A percentile compares a stretch with the other conserved stretches of the same genome.
Conservation (phyloP, 257 asterid species). For the Solanum ossicruentum region DNA sequence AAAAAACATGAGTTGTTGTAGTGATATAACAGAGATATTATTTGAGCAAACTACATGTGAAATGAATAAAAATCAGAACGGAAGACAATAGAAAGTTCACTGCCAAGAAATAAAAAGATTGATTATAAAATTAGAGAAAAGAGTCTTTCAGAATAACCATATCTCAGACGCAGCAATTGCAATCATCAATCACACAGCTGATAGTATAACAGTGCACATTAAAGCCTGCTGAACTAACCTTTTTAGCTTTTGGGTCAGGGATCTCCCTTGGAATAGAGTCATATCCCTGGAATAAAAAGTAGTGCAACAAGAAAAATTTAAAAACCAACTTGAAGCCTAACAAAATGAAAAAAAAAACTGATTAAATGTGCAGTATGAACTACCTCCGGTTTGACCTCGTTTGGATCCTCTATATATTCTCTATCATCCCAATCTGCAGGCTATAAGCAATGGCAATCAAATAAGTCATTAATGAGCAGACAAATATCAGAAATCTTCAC, state of each 20-base stretch:
- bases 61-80: not conserved
- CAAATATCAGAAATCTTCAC: not conserved
- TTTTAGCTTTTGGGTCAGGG: slow-evolving; percentile 11
- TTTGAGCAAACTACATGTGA: not conserved
- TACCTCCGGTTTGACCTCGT: slow-evolving; percentile 10
- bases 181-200: not conserved
- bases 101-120: not conserved
- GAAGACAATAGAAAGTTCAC: not conserved
- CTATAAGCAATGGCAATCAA: not conserved
- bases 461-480: not conserved
- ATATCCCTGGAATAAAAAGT: slow-evolving; percentile 6
- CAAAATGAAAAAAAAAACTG: not conserved
- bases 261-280: slow-evolving; percentile 11
- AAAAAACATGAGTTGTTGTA: not conserved
- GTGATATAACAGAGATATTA: not conserved
- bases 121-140: not conserved
- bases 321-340: not conserved
- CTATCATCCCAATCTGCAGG: slow-evolving; percentile 24
- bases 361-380: not conserved
- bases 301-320: not conserved
- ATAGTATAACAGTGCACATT: not conserved
- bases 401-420: slow-evolving; percentile 10
- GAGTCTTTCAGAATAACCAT: not conserved
- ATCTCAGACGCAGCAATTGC: not conserved
- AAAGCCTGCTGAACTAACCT: slow-evolving; percentile 1